Evolutionary conservation across 805 yeast species (phyloP).

Genomic region (Starmerella floricola): DNA sequence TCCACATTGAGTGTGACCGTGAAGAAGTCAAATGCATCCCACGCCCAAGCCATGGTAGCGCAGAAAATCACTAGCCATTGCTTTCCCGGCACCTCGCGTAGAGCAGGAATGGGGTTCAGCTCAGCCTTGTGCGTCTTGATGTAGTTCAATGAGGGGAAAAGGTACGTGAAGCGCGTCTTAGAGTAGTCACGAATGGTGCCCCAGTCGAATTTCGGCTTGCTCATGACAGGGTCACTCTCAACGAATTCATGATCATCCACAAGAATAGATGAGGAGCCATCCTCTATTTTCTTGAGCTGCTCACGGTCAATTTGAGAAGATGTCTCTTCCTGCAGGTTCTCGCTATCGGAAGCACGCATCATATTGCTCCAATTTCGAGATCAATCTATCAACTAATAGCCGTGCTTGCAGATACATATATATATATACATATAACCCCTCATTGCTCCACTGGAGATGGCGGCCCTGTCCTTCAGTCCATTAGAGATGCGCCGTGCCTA

Average conservation of each 20-base stretch:
- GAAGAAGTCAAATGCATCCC: conserved; percentile 65
- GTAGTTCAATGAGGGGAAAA: conserved; percentile 24
- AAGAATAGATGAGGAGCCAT: background rate
- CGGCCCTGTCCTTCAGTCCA: no score
- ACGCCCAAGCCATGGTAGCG: conserved; percentile 56
- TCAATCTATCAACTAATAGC: no score
- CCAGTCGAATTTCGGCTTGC: conserved; percentile 14
- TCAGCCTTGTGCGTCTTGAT: conserved; percentile 15
- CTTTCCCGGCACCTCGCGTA: conserved; percentile 36
- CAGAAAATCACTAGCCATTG: conserved; percentile 53
- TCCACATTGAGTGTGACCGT: conserved; percentile 45
- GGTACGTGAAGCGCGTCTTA: conserved; percentile 26
- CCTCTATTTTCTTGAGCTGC: no score
- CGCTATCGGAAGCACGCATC: no score
- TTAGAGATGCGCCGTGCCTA: no score
- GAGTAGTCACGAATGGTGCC: conserved; percentile 25
- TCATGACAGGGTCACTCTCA: conserved; percentile 10
- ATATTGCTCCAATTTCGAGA: no score
- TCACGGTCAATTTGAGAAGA: no score
- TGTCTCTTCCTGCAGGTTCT: no score
- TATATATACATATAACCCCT: background rate
- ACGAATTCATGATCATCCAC: background rate
- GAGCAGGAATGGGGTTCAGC: conserved; percentile 53
- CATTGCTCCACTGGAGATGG: no score
- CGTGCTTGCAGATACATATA: no score